Percentiles rank a stretch among this genome's conserved stretches.
Conservation (phyloP, 495 filamentous ascomycete genomes). For the Rhypophila decipiens region DNA sequence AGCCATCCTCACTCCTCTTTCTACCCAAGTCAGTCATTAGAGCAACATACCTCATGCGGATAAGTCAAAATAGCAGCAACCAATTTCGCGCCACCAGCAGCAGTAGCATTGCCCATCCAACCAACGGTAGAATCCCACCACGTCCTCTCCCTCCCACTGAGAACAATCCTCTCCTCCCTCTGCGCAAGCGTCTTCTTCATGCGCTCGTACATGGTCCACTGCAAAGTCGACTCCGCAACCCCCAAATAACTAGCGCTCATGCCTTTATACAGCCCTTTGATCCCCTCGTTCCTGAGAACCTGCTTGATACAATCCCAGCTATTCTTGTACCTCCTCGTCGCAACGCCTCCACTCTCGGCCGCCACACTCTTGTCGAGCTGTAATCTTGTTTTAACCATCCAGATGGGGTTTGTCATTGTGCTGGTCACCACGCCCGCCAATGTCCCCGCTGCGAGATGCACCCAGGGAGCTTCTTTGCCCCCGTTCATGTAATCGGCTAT, state of each 20-base stretch:
- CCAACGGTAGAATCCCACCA: slow-evolving; percentile 59
- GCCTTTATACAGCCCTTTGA: slow-evolving; percentile 74
- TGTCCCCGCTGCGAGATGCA: slow-evolving; percentile 69
- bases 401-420: slow-evolving; percentile 87
- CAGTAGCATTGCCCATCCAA: slow-evolving; percentile 65
- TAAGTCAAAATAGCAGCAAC: slow-evolving; percentile 75
- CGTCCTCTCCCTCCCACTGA: slow-evolving; percentile 48
- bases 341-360: slow-evolving; percentile 39
- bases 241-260: slow-evolving; percentile 84
- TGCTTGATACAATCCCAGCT: slow-evolving; percentile 74
- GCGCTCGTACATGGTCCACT: slow-evolving; percentile 83
- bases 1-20: not conserved
- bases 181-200: slow-evolving; percentile 61
- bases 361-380: slow-evolving; percentile 72
- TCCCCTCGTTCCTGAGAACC: slow-evolving; percentile 68
- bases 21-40: too few species aligned
- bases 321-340: slow-evolving; percentile 66
- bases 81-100: slow-evolving; percentile 76
- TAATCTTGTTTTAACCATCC: slow-evolving; percentile 83
- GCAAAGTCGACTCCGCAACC: slow-evolving; percentile 76
- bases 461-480: slow-evolving; percentile 58
- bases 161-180: slow-evolving; percentile 48
- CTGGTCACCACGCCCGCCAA: slow-evolving; percentile 72
- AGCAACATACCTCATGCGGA: slow-evolving; percentile 69
- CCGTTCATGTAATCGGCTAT: slow-evolving; percentile 59